Percentiles rank a stretch among this genome's conserved stretches.
These are phyloP conservation scores for Thraustochytrium sp. DNA, from an alignment of 352 stramenopile genomes.

Conservation along the genomic window DNA sequence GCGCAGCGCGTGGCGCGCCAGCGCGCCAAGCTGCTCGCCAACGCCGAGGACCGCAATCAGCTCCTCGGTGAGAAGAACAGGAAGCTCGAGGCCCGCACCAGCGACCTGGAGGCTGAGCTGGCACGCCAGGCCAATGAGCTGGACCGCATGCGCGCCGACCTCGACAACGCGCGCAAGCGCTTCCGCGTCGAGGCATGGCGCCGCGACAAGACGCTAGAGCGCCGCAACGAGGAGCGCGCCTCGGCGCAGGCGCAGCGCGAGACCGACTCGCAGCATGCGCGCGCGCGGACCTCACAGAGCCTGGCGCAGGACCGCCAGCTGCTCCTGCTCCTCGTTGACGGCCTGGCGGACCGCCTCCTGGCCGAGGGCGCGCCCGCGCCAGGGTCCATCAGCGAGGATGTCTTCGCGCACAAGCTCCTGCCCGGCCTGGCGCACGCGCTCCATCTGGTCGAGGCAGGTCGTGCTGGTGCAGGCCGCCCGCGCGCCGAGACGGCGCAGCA, in stretches of 20 bases:
- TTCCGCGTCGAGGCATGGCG: constrained; percentile 24
- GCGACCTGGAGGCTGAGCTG: neutral
- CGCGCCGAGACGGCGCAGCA: no score
- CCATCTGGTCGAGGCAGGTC: neutral
- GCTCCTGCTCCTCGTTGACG: neutral
- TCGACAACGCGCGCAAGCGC: constrained; percentile 19
- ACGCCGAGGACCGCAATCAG: neutral
- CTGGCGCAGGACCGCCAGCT: neutral
- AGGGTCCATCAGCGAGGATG: neutral
- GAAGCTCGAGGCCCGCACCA: neutral
- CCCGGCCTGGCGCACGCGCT: constrained; percentile 9
- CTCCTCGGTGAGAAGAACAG: neutral
- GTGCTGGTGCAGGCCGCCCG: no score
- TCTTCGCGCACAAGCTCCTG: constrained; percentile 24
- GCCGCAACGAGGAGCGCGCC: neutral
- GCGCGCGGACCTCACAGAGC: neutral
- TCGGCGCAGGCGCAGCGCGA: neutral
- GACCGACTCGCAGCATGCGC: neutral
- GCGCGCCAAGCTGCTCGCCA: neutral
- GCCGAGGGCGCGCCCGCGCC: neutral
- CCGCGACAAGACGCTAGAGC: neutral
- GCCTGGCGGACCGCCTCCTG: neutral
- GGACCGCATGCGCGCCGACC: neutral
- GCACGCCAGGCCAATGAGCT: neutral
- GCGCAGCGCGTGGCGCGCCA: neutral